Base-by-base conservation (phyloP, 1,284 basidiomycete genomes). In the Ganoderma lucidum region DNA sequence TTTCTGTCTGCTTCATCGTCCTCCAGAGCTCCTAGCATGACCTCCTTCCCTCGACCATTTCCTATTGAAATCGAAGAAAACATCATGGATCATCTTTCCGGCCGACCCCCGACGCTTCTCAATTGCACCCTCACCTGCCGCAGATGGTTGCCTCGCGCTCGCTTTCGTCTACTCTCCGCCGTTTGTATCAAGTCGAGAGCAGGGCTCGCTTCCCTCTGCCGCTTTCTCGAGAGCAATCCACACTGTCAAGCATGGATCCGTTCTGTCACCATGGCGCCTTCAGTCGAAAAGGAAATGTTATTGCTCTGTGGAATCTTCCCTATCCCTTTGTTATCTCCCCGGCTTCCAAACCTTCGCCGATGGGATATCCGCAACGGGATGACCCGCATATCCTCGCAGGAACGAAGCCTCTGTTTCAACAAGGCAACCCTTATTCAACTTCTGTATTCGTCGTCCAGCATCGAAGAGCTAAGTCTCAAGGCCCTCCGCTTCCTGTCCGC, bases 31-130 rank as follows among this genome's bases (percentile, higher is more conserved):
- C 28, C 51, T 12, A 1, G 23, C 12, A 53, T 53, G 28, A 15
- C 28, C 30, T 14, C 41, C 8, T 45, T 41, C 66, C 71, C 48
- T 53, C 71, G 55, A 35, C 5, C 28, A 14, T 58, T 58, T 37
- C 55, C 55, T 37, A 55, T 60, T 55, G 62, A 55, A 58, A 63
- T 62, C 68, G 87, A 92, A 85, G 90, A 85, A 74, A 86, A 88
- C 78, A 96, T 64, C 51, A 48, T 48, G 6, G 32, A 62, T n/a
- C 60, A 30, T n/a, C 39, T 62, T 14, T 32, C 55, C 2, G 55
- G 28, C 55, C 14, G 30, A 15, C 30, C 55, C 32, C 32, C 12
- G 17, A n/a, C 55, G 4, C 55, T 58, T 17, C 14, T 28, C 55
- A 37, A 10, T 15, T 58, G 55, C 14, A 6, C 55, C 2, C 55